These are phyloP conservation scores for Irineochytrium annulatum DNA, from an alignment of 192 early-diverging fungal species.

Conservation along the genomic window DNA sequence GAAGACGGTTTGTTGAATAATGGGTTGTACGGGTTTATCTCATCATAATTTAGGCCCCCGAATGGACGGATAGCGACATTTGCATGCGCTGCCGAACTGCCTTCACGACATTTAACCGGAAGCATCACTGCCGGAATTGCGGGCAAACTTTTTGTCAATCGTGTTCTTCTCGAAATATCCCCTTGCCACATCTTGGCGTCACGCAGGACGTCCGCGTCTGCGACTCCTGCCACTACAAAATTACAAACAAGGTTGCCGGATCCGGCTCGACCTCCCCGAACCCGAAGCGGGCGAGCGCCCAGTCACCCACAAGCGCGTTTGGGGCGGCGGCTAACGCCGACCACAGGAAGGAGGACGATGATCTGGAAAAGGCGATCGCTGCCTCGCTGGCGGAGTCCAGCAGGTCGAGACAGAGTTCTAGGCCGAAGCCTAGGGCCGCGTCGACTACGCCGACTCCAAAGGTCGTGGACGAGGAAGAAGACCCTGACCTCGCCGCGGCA, in stretches of 20 bases:
- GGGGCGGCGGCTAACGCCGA: background rate
- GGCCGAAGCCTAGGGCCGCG: conserved; percentile 7
- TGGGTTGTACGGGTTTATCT: background rate
- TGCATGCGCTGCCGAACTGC: conserved; percentile 90
- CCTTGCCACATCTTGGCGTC: conserved; percentile 83
- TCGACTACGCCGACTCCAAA: conserved; percentile 9
- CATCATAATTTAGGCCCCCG: conserved; percentile 67
- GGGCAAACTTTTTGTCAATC: conserved; percentile 88
- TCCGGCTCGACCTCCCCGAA: conserved; percentile 9
- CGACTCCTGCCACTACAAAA: conserved; percentile 82
- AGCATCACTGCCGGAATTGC: conserved; percentile 98
- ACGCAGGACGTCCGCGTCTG: conserved; percentile 92
- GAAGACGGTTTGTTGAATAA: conserved; percentile 56
- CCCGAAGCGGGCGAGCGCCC: background rate
- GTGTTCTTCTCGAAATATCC: conserved; percentile 84
- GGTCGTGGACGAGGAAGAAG: conserved; percentile 52
- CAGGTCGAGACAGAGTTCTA: background rate
- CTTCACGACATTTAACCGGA: conserved; percentile 93
- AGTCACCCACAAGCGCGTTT: too few species aligned
- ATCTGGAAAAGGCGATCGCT: conserved; percentile 38
- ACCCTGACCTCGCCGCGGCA: conserved; percentile 87
- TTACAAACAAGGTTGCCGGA: conserved; percentile 43
- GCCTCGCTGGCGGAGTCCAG: conserved; percentile 29
- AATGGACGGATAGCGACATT: conserved; percentile 91
- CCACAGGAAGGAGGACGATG: conserved; percentile 38